Conservation (phyloP, 768 basidiomycete species). For the Rhodotorula paludigena region DNA sequence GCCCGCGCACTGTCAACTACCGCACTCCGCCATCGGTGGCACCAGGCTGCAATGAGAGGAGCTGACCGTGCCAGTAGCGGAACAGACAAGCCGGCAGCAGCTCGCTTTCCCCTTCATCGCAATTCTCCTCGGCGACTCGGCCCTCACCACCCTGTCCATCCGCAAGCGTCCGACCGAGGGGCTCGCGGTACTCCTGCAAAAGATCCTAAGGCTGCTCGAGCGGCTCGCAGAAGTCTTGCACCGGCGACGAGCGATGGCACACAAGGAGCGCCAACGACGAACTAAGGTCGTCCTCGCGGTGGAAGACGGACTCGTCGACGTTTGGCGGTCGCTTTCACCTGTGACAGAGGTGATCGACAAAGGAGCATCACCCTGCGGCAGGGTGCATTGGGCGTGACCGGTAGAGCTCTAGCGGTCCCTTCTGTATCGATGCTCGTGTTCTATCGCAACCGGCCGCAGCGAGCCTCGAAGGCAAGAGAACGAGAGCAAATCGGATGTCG, state of each 20-base stretch:
- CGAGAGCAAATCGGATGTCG: no score
- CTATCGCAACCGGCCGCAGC: no score
- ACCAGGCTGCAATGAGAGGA: not conserved
- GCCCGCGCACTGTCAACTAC: not conserved
- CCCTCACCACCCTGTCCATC: not conserved
- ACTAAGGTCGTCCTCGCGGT: not conserved
- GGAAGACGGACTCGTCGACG: not conserved
- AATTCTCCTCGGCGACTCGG: not conserved
- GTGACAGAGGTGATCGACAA: not conserved
- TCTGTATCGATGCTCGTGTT: no score
- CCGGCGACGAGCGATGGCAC: not conserved
- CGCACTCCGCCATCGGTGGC: not conserved
- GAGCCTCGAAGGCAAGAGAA: slow-evolving; percentile 50
- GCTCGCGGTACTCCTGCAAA: not conserved
- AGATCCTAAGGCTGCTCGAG: not conserved
- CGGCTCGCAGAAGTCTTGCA: not conserved
- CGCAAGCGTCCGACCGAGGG: not conserved
- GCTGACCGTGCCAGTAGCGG: not conserved
- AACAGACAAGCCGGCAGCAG: not conserved
- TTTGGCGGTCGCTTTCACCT: no score
- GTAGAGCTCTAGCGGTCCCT: no score
- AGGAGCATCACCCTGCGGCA: no score
- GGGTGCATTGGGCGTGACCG: not conserved
- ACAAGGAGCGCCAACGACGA: not conserved
- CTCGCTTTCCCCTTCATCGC: not conserved